Conservation (phyloP, 371 early-diverging fungal genomes). For the Circinella umbellata region DNA sequence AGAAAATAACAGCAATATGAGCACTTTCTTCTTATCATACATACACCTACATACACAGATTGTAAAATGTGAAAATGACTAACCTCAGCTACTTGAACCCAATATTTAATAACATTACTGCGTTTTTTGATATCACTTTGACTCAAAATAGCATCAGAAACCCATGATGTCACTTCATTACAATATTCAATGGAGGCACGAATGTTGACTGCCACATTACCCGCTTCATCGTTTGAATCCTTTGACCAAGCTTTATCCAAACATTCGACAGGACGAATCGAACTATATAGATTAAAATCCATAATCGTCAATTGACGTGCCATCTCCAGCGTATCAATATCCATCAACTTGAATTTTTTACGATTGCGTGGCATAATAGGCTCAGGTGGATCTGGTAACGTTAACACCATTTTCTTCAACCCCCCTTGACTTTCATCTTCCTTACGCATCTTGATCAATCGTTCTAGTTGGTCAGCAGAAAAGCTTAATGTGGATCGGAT, state of each 20-base stretch:
- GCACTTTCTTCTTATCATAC: too few relatives aligned
- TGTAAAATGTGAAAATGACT: neutral
- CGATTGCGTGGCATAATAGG: conserved; percentile 75
- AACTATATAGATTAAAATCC: conserved; percentile 79
- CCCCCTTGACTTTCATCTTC: conserved; percentile 57
- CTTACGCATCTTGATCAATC: conserved; percentile 71
- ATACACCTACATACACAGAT: too few relatives aligned
- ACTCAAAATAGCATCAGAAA: conserved; percentile 79
- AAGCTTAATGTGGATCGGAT: conserved; percentile 75
- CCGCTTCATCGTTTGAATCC: conserved; percentile 39
- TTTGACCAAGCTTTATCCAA: conserved; percentile 90
- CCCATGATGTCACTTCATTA: conserved; percentile 85
- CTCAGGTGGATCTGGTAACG: conserved; percentile 65
- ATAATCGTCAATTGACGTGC: conserved; percentile 94
- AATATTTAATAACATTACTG: conserved; percentile 75
- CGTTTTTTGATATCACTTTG: conserved; percentile 85
- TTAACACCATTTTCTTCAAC: conserved; percentile 69
- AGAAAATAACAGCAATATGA: too few relatives aligned
- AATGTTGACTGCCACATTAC: conserved; percentile 64
- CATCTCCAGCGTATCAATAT: conserved; percentile 90
- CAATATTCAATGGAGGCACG: conserved; percentile 76
- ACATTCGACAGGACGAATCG: conserved; percentile 86
- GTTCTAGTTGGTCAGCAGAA: conserved; percentile 77
- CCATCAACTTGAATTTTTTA: conserved; percentile 73
- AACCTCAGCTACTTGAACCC: conserved; percentile 83